Base-by-base conservation (phyloP, 83 land plant genomes). In the Thuja plicata region DNA sequence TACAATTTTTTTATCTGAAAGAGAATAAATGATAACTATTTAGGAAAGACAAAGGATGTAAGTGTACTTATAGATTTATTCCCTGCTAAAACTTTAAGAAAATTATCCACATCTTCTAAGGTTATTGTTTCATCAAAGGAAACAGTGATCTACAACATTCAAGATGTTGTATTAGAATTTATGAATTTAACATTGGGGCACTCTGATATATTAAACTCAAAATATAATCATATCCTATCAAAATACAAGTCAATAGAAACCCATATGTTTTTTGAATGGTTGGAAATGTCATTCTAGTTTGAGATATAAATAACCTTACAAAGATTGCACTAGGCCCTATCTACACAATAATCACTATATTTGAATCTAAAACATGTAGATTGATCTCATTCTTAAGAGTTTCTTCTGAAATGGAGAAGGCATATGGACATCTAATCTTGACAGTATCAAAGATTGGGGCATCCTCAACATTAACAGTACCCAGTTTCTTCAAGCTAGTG, bases 361-460 rank as follows among this genome's bases (percentile, higher is more conserved):
- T 93, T 9, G 91, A 84, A 84, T 98, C 96, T 9, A 95, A 89
- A 78, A 98, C 87, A 24, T 98, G 94, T 86, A 98, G 86, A 90
- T 98, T 98, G 35, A 95, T 95, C 70, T 96, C 99, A 81, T 92
- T 87, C 78, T 95, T 92, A 86, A 85, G 76, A 45, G 95, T 96
- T 86, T 89, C 92, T 32, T 94, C 92, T 5, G 93, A 93, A 88
- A 96, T 88, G 54, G 99, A 95, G 86, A 90, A 57, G 52, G 97
- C 95, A 92, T 97, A 95, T 86, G 94, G 84, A 89, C 91, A 92
- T 40, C 89, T 91, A 21, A 98, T 91, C 90, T 95, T 98, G 90
- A 97, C 98, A 11, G 99, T 98, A 92, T 98, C 99, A 89, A 98
- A 98, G 94, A 98, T 97, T 24, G 99, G 96, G 71, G 91, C 95